Percentiles rank a stretch among this genome's conserved stretches.
phyloP scores from a whole-genome alignment of 1,284 basidiomycete species.

The Marasmius tenuissimus region DNA sequence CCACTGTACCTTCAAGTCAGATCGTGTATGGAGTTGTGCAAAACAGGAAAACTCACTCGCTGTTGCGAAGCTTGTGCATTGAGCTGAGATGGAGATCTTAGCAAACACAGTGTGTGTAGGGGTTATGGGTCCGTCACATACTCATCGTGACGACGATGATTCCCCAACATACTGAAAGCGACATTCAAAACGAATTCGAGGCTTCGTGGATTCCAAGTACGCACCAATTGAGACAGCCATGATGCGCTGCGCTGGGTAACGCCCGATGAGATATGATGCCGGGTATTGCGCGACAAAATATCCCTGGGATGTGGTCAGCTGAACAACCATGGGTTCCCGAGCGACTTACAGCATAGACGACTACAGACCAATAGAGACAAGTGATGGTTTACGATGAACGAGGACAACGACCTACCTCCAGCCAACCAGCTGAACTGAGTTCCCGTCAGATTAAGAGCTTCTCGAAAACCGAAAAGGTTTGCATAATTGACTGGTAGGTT shows the following conservation, averaged over 20 bases:
- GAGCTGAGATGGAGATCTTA: neutral
- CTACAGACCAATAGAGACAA: neutral
- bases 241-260: slow-evolving; percentile 15
- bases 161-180: slow-evolving; percentile 14
- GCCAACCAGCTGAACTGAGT: slow-evolving; percentile 17
- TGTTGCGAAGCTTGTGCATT: slow-evolving; percentile 18
- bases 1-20: neutral
- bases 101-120: neutral
- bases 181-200: neutral
- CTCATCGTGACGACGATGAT: slow-evolving; percentile 17
- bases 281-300: slow-evolving; percentile 19
- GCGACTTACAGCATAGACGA: neutral
- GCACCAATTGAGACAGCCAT: slow-evolving; percentile 10
- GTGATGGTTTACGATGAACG: neutral
- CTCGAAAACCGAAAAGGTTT: slow-evolving; percentile 16
- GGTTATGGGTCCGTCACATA: neutral
- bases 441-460: slow-evolving; percentile 12
- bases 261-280: slow-evolving; percentile 15
- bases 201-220: neutral
- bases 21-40: neutral
- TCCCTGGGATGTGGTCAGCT: neutral
- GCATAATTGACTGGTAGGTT: slow-evolving; percentile 18
- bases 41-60: slow-evolving; percentile 5
- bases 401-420: neutral
- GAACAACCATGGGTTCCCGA: too few relatives aligned